These are phyloP conservation scores for Calophaca sinica DNA, from an alignment of 306 rosid genomes.

Conservation along the genomic window DNA sequence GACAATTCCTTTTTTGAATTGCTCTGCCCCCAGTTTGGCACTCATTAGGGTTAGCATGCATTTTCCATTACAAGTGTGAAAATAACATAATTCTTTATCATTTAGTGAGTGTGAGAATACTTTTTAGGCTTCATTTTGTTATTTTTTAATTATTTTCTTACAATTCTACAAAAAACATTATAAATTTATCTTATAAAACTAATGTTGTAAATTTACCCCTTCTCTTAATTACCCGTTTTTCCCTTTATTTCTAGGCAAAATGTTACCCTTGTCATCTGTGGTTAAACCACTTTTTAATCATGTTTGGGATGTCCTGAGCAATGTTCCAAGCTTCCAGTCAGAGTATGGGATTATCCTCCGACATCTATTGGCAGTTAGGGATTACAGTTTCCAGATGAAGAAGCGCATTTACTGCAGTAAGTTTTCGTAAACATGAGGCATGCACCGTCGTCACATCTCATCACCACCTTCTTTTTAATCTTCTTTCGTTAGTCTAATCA, in stretches of 20 bases:
- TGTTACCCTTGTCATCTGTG: constrained; percentile 64
- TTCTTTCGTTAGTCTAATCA: constrained; percentile 32
- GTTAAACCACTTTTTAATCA: constrained; percentile 80
- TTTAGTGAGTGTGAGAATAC: not conserved
- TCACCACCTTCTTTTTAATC: constrained; percentile 35
- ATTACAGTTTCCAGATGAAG: constrained; percentile 86
- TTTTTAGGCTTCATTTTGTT: constrained; percentile 13
- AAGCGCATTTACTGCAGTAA: constrained; percentile 78
- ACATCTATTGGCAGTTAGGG: constrained; percentile 71
- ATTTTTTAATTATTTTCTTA: constrained; percentile 4
- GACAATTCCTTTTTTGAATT: constrained; percentile 9
- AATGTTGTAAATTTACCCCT: constrained; percentile 8
- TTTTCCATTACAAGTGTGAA: constrained; percentile 22
- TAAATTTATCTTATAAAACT: constrained; percentile 21
- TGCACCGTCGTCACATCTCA: constrained; percentile 38
- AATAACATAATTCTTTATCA: constrained; percentile 22
- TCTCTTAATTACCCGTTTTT: constrained; percentile 22
- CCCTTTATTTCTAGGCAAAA: constrained; percentile 57
- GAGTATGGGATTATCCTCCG: constrained; percentile 87
- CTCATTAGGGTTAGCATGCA: not conserved
- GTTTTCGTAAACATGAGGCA: constrained; percentile 43
- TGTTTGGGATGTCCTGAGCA: constrained; percentile 78
- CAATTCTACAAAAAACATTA: constrained; percentile 3
- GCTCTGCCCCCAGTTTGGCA: not conserved
- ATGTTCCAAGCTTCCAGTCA: constrained; percentile 77